phyloP scores from a whole-genome alignment of 2,329 filamentous ascomycete species.

The Magnaporthiopsis poae region DNA sequence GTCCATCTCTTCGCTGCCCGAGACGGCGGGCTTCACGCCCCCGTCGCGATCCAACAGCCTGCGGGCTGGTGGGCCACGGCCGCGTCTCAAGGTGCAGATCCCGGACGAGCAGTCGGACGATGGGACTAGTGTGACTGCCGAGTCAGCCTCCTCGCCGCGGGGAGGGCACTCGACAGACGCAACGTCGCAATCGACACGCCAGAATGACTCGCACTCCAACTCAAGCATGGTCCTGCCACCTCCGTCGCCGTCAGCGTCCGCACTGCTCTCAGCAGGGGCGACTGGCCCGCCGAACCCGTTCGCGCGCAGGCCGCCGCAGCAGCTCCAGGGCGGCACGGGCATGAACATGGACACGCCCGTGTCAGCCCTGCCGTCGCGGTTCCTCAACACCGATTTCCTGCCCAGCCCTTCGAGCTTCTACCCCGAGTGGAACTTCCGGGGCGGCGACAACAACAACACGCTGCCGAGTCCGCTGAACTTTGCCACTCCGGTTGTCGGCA shows the following conservation, averaged over 20 bases:
- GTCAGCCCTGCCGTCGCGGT: slow-evolving; percentile 85
- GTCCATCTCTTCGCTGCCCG: slow-evolving; percentile 54
- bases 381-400: slow-evolving; percentile 76
- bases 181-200: slow-evolving; percentile 41
- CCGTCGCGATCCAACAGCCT: slow-evolving; percentile 72
- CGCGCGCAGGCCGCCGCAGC: slow-evolving; percentile 44
- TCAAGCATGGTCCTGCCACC: slow-evolving; percentile 75
- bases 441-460: slow-evolving; percentile 65
- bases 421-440: slow-evolving; percentile 72
- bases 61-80: slow-evolving; percentile 57
- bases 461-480: slow-evolving; percentile 88
- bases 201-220: slow-evolving; percentile 46
- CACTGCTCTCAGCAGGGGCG: slow-evolving; percentile 80
- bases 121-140: slow-evolving; percentile 58
- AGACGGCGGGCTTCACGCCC: slow-evolving; percentile 51
- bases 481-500: slow-evolving; percentile 63
- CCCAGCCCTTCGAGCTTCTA: slow-evolving; percentile 91
- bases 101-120: slow-evolving; percentile 77
- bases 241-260: slow-evolving; percentile 79
- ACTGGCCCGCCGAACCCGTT: slow-evolving; percentile 92
- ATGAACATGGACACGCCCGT: slow-evolving; percentile 71
- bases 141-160: slow-evolving; percentile 51
- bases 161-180: slow-evolving; percentile 45
- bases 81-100: slow-evolving; percentile 85
- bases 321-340: slow-evolving; percentile 20